Evolutionary conservation across 1,284 basidiomycete species (phyloP).

Genomic region (Heterobasidion irregulare): DNA sequence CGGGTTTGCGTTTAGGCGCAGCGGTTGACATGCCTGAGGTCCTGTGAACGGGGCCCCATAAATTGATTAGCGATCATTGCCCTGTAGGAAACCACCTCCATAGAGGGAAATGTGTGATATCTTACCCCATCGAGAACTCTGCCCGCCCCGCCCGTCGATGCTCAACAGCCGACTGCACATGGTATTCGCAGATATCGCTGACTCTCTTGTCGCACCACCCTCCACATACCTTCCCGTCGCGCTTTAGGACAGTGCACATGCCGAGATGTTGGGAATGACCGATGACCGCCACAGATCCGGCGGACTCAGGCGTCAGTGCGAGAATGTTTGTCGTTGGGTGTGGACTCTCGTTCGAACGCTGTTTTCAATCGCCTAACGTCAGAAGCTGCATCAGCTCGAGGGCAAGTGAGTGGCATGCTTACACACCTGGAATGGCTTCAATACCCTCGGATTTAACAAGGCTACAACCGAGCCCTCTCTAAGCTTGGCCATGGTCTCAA

Average conservation of each 20-base stretch:
- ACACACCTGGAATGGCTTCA: conserved; percentile 75
- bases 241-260: conserved; percentile 68
- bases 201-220: conserved; percentile 84
- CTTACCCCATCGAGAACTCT: conserved; percentile 78
- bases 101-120: conserved; percentile 5
- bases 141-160: conserved; percentile 61
- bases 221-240: conserved; percentile 76
- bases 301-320: conserved; percentile 80
- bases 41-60: conserved; percentile 26
- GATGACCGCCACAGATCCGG: conserved; percentile 74
- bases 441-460: conserved; percentile 80
- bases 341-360: conserved; percentile 50
- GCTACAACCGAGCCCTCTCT: conserved; percentile 87
- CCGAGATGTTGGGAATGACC: conserved; percentile 84
- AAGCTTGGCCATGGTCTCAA: conserved; percentile 80
- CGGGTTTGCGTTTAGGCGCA: conserved; percentile 40
- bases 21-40: conserved; percentile 60
- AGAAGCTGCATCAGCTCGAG: neutral
- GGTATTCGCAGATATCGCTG: conserved; percentile 84
- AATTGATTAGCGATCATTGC: neutral
- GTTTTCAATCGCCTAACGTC: neutral
- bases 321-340: conserved; percentile 78
- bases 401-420: conserved; percentile 13
- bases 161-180: conserved; percentile 78
- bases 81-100: too few relatives aligned